Evolutionary conservation across 1,139 yeast genomes (phyloP).

Genomic region (Sporopachydermia cereana): DNA sequence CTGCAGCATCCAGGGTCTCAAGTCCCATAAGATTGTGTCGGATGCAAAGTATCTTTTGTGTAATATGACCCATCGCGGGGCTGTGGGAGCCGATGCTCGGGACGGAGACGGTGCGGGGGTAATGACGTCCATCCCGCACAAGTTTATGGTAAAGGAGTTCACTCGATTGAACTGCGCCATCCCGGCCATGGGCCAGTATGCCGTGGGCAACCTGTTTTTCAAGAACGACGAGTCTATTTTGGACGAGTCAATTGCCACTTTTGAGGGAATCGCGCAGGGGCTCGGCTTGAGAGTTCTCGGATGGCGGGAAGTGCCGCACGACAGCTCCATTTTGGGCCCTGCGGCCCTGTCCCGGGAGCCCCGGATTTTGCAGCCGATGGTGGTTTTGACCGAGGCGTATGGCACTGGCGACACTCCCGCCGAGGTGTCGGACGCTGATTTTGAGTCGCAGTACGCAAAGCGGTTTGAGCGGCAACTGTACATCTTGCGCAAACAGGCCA

Average conservation of each 20-base stretch:
- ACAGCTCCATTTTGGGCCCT: constrained; percentile 85
- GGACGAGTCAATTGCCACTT: constrained; percentile 57
- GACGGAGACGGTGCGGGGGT: constrained; percentile 99
- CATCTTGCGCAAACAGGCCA: constrained; percentile 77
- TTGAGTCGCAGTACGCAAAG: constrained; percentile 45
- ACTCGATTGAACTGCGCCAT: constrained; percentile 40
- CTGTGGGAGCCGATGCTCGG: constrained; percentile 87
- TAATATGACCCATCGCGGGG: constrained; percentile 98
- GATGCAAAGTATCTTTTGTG: constrained; percentile 83
- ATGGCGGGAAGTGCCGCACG: constrained; percentile 96
- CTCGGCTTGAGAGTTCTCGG: constrained; percentile 78
- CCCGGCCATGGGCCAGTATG: constrained; percentile 80
- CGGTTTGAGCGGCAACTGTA: constrained; percentile 75
- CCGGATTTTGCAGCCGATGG: constrained; percentile 74
- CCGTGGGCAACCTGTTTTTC: constrained; percentile 89
- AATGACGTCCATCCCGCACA: constrained; percentile 85
- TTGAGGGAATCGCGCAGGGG: constrained; percentile 67
- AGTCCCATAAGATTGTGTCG: constrained; percentile 85
- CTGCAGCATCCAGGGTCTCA: constrained; percentile 80
- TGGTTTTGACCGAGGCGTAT: constrained; percentile 53
- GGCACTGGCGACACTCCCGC: constrained; percentile 27
- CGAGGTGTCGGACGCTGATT: constrained; percentile 36
- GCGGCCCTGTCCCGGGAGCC: constrained; percentile 95
- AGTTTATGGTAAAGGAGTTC: constrained; percentile 75
- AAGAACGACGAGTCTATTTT: constrained; percentile 61